These are phyloP conservation scores for Kodamaea jinghongensis DNA, from an alignment of 805 yeast genomes.

Conservation along the genomic window DNA sequence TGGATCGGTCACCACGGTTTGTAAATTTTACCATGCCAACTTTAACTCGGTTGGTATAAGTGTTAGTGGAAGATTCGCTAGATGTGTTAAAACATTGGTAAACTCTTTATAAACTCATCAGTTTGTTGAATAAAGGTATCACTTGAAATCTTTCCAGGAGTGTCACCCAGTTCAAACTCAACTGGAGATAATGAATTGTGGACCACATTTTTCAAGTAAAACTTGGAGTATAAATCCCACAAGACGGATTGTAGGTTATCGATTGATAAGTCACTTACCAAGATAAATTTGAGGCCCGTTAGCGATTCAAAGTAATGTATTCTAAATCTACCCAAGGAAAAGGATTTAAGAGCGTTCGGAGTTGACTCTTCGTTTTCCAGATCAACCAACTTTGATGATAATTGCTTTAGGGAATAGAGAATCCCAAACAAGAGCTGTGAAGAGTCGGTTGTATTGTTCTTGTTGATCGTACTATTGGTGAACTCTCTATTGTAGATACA, in stretches of 20 bases:
- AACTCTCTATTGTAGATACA: constrained; percentile 80
- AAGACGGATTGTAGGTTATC: constrained; percentile 56
- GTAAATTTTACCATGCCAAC: no score
- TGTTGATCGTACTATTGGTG: constrained; percentile 35
- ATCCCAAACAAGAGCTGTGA: constrained; percentile 86
- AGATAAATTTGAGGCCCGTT: constrained; percentile 71
- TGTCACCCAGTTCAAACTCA: constrained; percentile 48
- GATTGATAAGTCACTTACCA: constrained; percentile 63
- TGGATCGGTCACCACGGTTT: no score
- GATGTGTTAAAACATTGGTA: constrained; percentile 19
- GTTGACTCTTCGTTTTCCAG: constrained; percentile 18
- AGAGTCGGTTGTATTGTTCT: constrained; percentile 60
- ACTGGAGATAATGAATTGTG: constrained; percentile 54
- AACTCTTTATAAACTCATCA: constrained; percentile 43
- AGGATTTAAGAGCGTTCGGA: constrained; percentile 45
- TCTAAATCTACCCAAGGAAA: constrained; percentile 72
- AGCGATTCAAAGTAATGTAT: constrained; percentile 80
- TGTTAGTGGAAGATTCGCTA: neutral
- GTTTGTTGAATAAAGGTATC: constrained; percentile 54
- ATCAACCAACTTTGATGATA: constrained; percentile 54
- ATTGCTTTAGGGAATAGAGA: constrained; percentile 71
- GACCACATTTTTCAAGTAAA: constrained; percentile 60
- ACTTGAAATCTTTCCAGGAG: constrained; percentile 46
- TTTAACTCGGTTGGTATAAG: no score
- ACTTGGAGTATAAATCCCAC: constrained; percentile 55